A percentile compares a stretch with the other conserved stretches of the same genome.
Evolutionary conservation across 129 eudicot species (phyloP).

Genomic region (Artemisia argyi): DNA sequence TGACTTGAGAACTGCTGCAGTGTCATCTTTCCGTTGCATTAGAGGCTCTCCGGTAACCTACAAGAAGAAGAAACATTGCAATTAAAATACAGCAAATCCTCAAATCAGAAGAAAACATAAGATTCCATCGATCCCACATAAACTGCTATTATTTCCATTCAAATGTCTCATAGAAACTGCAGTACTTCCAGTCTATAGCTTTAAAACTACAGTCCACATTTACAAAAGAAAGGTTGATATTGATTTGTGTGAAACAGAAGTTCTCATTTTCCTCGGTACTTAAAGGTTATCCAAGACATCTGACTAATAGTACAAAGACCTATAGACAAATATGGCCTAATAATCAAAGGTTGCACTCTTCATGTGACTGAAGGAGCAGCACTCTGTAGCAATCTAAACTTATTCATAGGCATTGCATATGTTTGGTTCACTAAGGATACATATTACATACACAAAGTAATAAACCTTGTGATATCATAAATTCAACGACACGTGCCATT

Average conservation of each 20-base stretch:
- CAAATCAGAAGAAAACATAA: neutral
- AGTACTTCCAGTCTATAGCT: neutral
- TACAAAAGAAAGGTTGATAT: neutral
- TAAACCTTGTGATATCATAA: neutral
- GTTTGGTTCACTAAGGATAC: neutral
- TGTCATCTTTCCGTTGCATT: constrained; percentile 97
- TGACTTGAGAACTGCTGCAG: constrained; percentile 90
- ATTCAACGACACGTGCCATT: neutral
- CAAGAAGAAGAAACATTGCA: constrained; percentile 15
- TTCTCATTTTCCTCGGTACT: neutral
- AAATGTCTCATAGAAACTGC: neutral
- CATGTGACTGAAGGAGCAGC: constrained; percentile 4
- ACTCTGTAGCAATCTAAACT: constrained; percentile 2
- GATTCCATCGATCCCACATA: neutral
- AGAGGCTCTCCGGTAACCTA: constrained; percentile 96
- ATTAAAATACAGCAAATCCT: neutral
- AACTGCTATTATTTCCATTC: neutral
- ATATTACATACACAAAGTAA: neutral
- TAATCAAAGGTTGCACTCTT: neutral
- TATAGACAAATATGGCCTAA: neutral
- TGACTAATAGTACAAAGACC: neutral
- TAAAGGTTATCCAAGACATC: neutral
- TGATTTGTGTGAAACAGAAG: neutral
- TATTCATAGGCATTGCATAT: constrained; percentile 13
- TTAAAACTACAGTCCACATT: neutral